Percentiles rank a stretch among this genome's conserved stretches.
These are phyloP conservation scores for Canavalia ensiformis DNA, from an alignment of 306 rosid genomes.

Conservation along the genomic window DNA sequence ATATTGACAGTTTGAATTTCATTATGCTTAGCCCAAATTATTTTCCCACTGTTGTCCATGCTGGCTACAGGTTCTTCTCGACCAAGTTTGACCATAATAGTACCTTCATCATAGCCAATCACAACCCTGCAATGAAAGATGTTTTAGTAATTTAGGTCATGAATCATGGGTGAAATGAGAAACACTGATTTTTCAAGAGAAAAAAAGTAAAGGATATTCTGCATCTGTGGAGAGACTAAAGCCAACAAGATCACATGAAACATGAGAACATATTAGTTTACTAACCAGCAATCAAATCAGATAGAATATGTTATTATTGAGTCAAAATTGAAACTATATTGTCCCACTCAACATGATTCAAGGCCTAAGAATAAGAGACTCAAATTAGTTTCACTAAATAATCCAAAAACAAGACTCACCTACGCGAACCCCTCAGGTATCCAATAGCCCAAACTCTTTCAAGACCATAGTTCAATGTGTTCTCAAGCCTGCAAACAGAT, in stretches of 20 bases:
- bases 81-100: slow-evolving; percentile 99
- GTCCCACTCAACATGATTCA: slow-evolving; percentile 31
- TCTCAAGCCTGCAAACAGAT: slow-evolving; percentile 87
- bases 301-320: slow-evolving; percentile 21
- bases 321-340: slow-evolving; percentile 3
- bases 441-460: slow-evolving; percentile 99
- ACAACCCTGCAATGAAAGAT: slow-evolving; percentile 74
- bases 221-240: slow-evolving; percentile 30
- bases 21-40: slow-evolving; percentile 97
- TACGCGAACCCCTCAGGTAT: slow-evolving; percentile 94
- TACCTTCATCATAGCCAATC: slow-evolving; percentile 99
- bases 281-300: slow-evolving; percentile 33
- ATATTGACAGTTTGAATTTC: slow-evolving; percentile 98
- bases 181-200: slow-evolving; percentile 23
- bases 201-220: slow-evolving; percentile 24
- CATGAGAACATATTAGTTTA: not conserved
- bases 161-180: not conserved
- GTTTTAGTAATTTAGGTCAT: slow-evolving; percentile 23
- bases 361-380: slow-evolving; percentile 2
- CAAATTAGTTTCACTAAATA: slow-evolving; percentile 18
- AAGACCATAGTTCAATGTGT: slow-evolving; percentile 94
- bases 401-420: slow-evolving; percentile 64
- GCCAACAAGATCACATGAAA: slow-evolving; percentile 26
- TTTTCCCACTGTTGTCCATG: slow-evolving; percentile 98
- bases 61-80: slow-evolving; percentile 99